Evolutionary conservation across 805 yeast species (phyloP).

Genomic region (Pichia ethanolica): DNA sequence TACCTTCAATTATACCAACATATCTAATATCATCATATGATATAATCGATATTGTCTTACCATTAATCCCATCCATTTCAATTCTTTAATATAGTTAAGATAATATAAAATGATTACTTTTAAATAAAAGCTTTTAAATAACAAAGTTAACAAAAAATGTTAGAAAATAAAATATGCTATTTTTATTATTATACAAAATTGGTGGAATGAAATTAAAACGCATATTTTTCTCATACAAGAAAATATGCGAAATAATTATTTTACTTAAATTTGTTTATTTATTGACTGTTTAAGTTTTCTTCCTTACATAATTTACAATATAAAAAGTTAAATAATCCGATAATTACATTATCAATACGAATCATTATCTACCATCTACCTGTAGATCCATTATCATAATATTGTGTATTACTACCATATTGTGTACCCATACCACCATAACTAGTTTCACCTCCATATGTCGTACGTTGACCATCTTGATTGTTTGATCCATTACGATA

Average conservation of each 20-base stretch:
- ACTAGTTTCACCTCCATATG: conserved; percentile 9
- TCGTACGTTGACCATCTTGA: conserved; percentile 5
- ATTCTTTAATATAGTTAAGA: too few species aligned
- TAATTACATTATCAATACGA: too few species aligned
- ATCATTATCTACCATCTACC: conserved; percentile 25
- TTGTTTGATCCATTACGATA: background rate
- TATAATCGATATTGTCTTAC: conserved; percentile 77
- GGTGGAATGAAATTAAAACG: too few species aligned
- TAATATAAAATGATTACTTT: too few species aligned
- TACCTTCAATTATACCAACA: conserved; percentile 80
- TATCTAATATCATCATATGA: conserved; percentile 78
- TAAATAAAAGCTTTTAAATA: too few species aligned
- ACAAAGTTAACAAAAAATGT: too few species aligned
- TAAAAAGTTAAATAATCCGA: too few species aligned
- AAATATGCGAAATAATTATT: background rate
- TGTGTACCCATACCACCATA: conserved; percentile 11
- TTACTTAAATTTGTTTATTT: background rate
- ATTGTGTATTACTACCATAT: conserved; percentile 18
- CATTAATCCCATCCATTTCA: conserved; percentile 87
- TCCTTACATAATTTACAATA: too few species aligned
- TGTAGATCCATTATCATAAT: conserved; percentile 23
- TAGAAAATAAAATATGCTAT: too few species aligned
- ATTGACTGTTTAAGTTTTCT: background rate
- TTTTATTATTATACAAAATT: too few species aligned
- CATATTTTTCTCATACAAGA: too few species aligned